Conservation (phyloP, 495 filamentous ascomycete genomes). For the Penicillium odoratum region DNA sequence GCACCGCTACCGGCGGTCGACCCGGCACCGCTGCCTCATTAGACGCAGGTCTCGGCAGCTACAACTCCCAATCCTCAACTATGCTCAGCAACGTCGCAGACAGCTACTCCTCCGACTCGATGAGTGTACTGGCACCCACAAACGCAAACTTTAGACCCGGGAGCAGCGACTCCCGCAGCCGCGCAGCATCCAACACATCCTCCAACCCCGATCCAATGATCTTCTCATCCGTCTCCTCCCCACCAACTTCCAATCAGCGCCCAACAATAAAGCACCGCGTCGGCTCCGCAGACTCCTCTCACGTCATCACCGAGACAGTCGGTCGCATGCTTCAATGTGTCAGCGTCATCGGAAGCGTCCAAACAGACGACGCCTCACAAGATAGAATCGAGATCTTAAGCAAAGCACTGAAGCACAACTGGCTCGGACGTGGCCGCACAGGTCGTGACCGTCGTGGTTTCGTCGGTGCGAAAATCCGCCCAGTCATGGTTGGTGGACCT, state of each 20-base stretch:
- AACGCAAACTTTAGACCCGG: conserved; percentile 42
- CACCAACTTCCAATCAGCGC: conserved; percentile 33
- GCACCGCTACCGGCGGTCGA: conserved; percentile 47
- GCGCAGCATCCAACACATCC: conserved; percentile 88
- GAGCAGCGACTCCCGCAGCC: conserved; percentile 54
- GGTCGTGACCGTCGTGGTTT: conserved; percentile 87
- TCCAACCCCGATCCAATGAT: conserved; percentile 49
- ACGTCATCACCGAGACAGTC: conserved; percentile 85
- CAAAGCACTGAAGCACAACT: conserved; percentile 89
- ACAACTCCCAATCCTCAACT: conserved; percentile 72
- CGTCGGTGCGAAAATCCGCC: conserved; percentile 65
- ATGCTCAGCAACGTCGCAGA: conserved; percentile 58
- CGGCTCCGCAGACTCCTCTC: conserved; percentile 61
- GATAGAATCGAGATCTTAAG: conserved; percentile 78
- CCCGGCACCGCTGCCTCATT: conserved; percentile 71
- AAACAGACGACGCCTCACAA: conserved; percentile 70
- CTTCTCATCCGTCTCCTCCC: conserved; percentile 56
- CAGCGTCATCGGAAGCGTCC: conserved; percentile 78
- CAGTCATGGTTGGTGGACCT: conserved; percentile 34
- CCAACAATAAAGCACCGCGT: conserved; percentile 43
- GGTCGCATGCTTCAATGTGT: conserved; percentile 97
- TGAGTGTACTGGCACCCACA: conserved; percentile 36
- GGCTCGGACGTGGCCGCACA: conserved; percentile 87
- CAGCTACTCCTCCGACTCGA: conserved; percentile 50
- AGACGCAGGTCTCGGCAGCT: conserved; percentile 68